A percentile compares a stretch with the other conserved stretches of the same genome.
Conservation (phyloP, 2,329 filamentous ascomycete genomes). For the Cladosporium sp. region DNA sequence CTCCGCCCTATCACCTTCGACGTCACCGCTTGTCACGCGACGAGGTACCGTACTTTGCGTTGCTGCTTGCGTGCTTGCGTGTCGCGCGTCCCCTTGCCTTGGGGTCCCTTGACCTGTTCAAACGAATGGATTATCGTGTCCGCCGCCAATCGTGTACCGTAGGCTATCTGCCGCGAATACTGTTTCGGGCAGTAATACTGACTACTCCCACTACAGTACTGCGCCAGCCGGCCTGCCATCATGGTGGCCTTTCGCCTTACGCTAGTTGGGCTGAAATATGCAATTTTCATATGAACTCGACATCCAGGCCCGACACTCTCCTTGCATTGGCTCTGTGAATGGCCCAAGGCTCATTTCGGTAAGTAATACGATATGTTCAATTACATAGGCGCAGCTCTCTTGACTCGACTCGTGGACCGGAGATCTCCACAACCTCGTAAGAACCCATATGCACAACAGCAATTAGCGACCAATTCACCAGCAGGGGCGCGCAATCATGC, state of each 20-base stretch:
- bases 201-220: not conserved
- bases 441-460: not conserved
- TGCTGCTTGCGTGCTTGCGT: slow-evolving; percentile 11
- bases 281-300: not conserved
- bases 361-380: not conserved
- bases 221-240: not conserved
- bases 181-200: not conserved
- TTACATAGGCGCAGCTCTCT: not conserved
- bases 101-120: not conserved
- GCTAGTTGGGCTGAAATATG: not conserved
- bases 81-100: not conserved
- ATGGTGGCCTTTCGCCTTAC: not conserved
- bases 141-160: not conserved
- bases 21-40: slow-evolving; percentile 13
- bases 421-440: not conserved
- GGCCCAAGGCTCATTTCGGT: not conserved
- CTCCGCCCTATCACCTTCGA: slow-evolving; percentile 7
- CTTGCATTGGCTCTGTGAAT: not conserved
- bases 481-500: not conserved
- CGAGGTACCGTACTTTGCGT: slow-evolving; percentile 2
- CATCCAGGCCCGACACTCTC: not conserved
- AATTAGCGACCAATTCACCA: not conserved
- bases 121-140: not conserved
- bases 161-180: not conserved
- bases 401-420: not conserved